Percentiles rank a stretch among this genome's conserved stretches.
Conservation (phyloP, 345 rosid species). For the Nephelium lappaceum region DNA sequence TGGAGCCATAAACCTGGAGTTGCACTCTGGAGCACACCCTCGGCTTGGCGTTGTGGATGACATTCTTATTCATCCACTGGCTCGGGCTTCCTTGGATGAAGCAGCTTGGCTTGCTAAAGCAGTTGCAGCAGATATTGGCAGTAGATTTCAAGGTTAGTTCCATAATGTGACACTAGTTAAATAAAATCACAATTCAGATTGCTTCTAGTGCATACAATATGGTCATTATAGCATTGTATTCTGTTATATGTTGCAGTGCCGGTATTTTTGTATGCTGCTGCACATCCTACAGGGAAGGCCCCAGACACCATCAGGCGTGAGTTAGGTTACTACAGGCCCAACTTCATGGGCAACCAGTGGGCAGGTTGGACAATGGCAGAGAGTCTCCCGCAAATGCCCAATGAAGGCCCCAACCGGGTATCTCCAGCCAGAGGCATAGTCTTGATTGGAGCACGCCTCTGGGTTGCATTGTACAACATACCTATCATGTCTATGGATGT, state of each 20-base stretch:
- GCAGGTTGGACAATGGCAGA: constrained; percentile 48
- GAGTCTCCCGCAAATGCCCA: constrained; percentile 40
- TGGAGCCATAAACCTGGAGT: constrained; percentile 48
- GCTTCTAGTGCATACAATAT: too few relatives aligned
- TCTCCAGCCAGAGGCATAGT: constrained; percentile 46
- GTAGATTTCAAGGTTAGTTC: constrained; percentile 48
- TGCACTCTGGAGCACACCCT: constrained; percentile 58
- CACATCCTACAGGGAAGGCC: constrained; percentile 60
- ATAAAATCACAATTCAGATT: too few relatives aligned
- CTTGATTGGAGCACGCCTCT: constrained; percentile 58
- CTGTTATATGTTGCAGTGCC: constrained; percentile 45
- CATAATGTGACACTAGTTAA: background rate
- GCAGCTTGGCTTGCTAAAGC: constrained; percentile 69
- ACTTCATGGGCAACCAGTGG: constrained; percentile 61
- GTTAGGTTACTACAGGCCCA: constrained; percentile 64
- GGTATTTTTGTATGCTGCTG: constrained; percentile 56
- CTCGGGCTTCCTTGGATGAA: constrained; percentile 54
- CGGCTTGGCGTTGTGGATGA: constrained; percentile 70
- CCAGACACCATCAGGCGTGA: constrained; percentile 60
- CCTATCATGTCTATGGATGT: constrained; percentile 54
- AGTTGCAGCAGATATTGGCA: constrained; percentile 56
- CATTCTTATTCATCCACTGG: constrained; percentile 58
- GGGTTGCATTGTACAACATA: constrained; percentile 55
- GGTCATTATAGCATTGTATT: too few relatives aligned
- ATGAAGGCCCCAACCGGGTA: constrained; percentile 48